Conservation (phyloP, 139 green algal genomes). For the Tetradesmus obliquus region DNA sequence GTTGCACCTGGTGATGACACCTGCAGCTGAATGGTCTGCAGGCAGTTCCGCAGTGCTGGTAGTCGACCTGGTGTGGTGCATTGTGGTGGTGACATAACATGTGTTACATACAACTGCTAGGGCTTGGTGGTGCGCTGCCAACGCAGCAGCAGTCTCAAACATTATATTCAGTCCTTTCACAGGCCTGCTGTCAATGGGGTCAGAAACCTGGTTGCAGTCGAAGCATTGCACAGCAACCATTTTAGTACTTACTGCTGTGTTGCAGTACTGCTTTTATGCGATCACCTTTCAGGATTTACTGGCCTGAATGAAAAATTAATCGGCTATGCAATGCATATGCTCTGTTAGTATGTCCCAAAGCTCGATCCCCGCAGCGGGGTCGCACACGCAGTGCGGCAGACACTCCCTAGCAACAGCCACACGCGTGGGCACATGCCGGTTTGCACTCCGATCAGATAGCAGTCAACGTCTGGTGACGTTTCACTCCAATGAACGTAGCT, state of each 20-base stretch:
- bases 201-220: no score
- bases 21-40: background rate
- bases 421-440: background rate
- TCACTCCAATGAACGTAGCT: background rate
- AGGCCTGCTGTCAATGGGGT: no score
- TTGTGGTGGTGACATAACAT: no score
- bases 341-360: background rate
- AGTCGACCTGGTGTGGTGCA: no score
- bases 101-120: background rate
- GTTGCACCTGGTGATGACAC: background rate
- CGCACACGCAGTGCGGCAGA: background rate
- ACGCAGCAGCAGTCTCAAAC: no score
- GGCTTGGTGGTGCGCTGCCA: background rate
- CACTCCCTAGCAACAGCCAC: background rate
- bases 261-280: no score
- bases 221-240: no score
- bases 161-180: no score
- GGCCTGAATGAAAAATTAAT: no score
- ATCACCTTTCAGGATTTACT: no score
- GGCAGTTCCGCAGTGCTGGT: background rate
- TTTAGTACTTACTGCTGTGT: no score
- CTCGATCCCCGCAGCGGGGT: background rate
- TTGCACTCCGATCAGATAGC: background rate
- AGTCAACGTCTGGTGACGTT: background rate
- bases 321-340: background rate